These are phyloP conservation scores for Cyclocybe cylindracea DNA, from an alignment of 768 basidiomycete genomes.

Conservation along the genomic window DNA sequence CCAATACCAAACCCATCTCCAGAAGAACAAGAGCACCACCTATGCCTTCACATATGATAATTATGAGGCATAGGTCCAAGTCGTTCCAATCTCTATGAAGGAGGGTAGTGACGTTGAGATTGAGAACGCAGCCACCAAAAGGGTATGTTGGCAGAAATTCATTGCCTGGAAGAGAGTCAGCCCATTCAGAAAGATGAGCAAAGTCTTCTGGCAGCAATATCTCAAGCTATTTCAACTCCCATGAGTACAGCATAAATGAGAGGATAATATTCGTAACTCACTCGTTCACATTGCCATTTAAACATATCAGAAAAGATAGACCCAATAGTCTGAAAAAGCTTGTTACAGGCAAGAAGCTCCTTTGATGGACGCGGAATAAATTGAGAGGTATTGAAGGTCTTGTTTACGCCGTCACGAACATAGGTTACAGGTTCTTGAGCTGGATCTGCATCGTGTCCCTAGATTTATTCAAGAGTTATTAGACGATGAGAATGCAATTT, in stretches of 20 bases:
- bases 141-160: slow-evolving; percentile 9
- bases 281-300: slow-evolving; percentile 1
- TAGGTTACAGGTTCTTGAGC: background rate
- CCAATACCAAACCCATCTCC: slow-evolving; percentile 17
- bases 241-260: background rate
- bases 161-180: slow-evolving; percentile 7
- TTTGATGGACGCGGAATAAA: slow-evolving; percentile 1
- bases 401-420: background rate
- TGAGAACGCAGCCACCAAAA: slow-evolving; percentile 14
- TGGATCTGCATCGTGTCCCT: slow-evolving; percentile 7
- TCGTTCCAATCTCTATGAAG: slow-evolving; percentile 10
- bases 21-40: slow-evolving; percentile 16
- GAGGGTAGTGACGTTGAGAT: slow-evolving; percentile 14
- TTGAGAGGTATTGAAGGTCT: slow-evolving; percentile 2
- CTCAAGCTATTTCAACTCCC: background rate
- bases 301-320: slow-evolving; percentile 2
- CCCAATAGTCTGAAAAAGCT: background rate
- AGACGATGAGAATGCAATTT: background rate
- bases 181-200: background rate
- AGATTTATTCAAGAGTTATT: background rate
- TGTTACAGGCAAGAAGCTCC: background rate
- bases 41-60: slow-evolving; percentile 8
- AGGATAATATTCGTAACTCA: background rate
- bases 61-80: slow-evolving; percentile 15
- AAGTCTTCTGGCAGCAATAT: slow-evolving; percentile 2